Evolutionary conservation across 192 early-diverging fungal genomes (phyloP).

Genomic region (Gonapodya sp.): DNA sequence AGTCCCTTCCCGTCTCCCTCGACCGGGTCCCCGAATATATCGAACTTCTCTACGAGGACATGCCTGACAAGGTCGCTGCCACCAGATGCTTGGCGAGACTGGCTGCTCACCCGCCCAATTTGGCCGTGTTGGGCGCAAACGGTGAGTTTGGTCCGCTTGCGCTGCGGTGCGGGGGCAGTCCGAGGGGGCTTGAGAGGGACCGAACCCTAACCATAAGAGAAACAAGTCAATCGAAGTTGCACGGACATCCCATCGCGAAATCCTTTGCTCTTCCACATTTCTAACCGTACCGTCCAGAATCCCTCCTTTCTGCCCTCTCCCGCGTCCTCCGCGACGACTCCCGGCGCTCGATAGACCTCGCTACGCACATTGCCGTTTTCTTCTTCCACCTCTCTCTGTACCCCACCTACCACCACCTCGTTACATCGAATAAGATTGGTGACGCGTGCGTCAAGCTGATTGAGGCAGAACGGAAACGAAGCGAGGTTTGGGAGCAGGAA

Average conservation of each 20-base stretch:
- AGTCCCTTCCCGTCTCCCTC: constrained; percentile 7
- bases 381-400: constrained; percentile 50
- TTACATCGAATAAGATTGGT: constrained; percentile 47
- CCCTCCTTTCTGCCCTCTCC: constrained; percentile 35
- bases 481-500: constrained; percentile 35
- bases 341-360: constrained; percentile 36
- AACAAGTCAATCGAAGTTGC: background rate
- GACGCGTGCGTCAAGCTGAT: constrained; percentile 45
- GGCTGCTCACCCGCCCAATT: background rate
- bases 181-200: background rate
- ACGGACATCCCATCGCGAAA: background rate
- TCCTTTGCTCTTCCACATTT: background rate
- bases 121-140: constrained; percentile 8
- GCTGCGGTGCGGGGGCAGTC: background rate
- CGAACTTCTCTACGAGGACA: constrained; percentile 16
- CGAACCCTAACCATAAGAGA: background rate
- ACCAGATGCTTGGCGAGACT: constrained; percentile 10
- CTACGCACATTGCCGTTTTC: constrained; percentile 44
- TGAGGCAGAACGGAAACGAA: constrained; percentile 36
- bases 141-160: background rate
- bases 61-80: constrained; percentile 11
- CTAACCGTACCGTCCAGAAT: constrained; percentile 11
- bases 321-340: constrained; percentile 45
- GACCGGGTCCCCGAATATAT: constrained; percentile 12
- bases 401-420: constrained; percentile 36